Base-by-base conservation (phyloP, 2,329 filamentous ascomycete species). In the Septoria petroselini region DNA sequence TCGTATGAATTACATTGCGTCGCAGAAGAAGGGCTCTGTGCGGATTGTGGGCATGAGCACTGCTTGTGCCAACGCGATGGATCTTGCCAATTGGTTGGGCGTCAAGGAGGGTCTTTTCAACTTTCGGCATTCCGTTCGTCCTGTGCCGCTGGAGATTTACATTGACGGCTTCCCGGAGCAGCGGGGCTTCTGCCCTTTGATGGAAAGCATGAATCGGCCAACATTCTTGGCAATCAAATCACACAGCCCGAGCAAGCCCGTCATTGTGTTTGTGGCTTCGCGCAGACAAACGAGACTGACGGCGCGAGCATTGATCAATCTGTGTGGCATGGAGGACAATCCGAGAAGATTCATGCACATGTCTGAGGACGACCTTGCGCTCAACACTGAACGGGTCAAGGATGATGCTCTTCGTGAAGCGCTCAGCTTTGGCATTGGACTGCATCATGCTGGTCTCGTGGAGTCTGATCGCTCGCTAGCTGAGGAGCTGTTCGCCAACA, bases 171-270 rank as follows among this genome's bases (percentile, higher is more conserved):
- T 98, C 66, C 91, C 93, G 0, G 89, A 97, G 65, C 86, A 93
- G 59, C 82, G 91, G 52, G 93, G 93, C 0, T 98, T 98, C 73
- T 97, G 91, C 62, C 90, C 93, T 0, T 72, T 98, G 58, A 98
- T 98, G 93, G 91, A 97, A 71, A 95, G 90, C 0, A 98, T 98
- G 93, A 98, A 98, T 65, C 81, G 93, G 5, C 93, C 93, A 1
- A 96, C 93, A 0, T 98, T 97, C 71, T 74, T 97, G 25, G 93
- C 93, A 0, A 93, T 98, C 69, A 96, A 98, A 70, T 89, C 85
- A 8, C 94, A 98, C 70, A 96, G 91, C 34, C 93, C 94, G 0
- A 85, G 90, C 45, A 97, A 98, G 70, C 93, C 93, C 0, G 93
- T 97, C 7, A 98, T 98, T 67, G 93, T 98, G 1, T 98, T 98